phyloP scores from a whole-genome alignment of 768 basidiomycete genomes.

The Cyathus striatus region DNA sequence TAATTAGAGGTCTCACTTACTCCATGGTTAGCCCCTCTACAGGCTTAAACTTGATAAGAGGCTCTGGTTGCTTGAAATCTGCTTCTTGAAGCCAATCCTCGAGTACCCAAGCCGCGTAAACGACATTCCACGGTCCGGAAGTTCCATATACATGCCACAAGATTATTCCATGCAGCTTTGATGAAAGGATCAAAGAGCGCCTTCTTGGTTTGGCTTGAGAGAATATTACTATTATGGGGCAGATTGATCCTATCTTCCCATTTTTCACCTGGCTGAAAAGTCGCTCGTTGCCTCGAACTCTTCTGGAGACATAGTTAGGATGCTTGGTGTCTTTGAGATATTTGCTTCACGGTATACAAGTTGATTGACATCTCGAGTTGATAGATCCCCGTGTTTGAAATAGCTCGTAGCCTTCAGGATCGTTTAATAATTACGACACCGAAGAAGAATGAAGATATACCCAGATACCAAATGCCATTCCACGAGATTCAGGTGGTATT shows the following conservation, averaged over 20 bases:
- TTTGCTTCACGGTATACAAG: background rate
- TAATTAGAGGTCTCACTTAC: too few species aligned
- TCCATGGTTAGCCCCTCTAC: too few species aligned
- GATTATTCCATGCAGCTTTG: background rate
- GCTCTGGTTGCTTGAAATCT: too few species aligned
- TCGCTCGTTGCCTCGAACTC: background rate
- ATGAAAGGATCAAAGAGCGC: background rate
- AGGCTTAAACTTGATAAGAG: too few species aligned
- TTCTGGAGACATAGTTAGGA: background rate
- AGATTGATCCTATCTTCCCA: background rate
- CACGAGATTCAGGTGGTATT: conserved; percentile 11
- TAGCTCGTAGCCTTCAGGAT: background rate
- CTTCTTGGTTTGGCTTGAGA: background rate
- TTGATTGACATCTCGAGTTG: background rate
- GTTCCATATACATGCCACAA: background rate
- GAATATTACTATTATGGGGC: background rate
- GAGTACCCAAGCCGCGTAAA: background rate
- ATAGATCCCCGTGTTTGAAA: conserved; percentile 1
- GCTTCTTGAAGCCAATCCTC: too few species aligned
- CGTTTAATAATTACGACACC: background rate
- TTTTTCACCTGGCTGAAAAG: background rate
- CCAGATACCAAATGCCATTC: conserved; percentile 15
- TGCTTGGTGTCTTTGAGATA: background rate
- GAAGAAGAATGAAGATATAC: conserved; percentile 1
- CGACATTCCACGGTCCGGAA: background rate